A percentile compares a stretch with the other conserved stretches of the same genome.
These are phyloP conservation scores for Psophocarpus tetragonolobus DNA, from an alignment of 306 rosid genomes.

Conservation along the genomic window DNA sequence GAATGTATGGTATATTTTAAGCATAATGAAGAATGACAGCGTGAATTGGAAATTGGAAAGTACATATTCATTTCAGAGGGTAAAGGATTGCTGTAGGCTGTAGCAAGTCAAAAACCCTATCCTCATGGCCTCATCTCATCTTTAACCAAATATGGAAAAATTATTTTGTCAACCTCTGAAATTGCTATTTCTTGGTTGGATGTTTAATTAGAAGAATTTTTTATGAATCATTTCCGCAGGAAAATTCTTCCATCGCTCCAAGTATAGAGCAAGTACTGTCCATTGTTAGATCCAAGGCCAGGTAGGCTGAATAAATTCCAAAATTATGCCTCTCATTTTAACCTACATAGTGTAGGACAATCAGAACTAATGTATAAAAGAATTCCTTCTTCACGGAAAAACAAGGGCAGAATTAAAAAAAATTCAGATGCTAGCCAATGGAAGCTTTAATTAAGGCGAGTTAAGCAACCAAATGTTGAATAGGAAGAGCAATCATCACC, in stretches of 20 bases:
- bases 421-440: conserved; percentile 14
- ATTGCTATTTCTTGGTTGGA: neutral
- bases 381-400: neutral
- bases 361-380: neutral
- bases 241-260: neutral
- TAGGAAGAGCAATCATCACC: conserved; percentile 29
- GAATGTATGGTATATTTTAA: neutral
- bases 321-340: neutral
- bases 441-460: neutral
- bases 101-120: neutral
- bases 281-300: conserved; percentile 10
- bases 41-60: neutral
- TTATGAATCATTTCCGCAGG: neutral
- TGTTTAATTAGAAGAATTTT: conserved; percentile 5
- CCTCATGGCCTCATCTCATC: conserved; percentile 1
- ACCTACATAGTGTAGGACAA: neutral
- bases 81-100: neutral
- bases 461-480: conserved; percentile 15
- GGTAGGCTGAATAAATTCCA: neutral
- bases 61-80: neutral
- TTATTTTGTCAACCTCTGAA: neutral
- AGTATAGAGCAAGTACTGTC: conserved; percentile 1
- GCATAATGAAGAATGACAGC: neutral
- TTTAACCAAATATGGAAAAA: neutral
- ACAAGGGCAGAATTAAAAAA: neutral